Percentiles rank a stretch among this genome's conserved stretches.
Conservation (phyloP, 2,329 filamentous ascomycete genomes). For the Dryadomyces quercus-mongolicae region DNA sequence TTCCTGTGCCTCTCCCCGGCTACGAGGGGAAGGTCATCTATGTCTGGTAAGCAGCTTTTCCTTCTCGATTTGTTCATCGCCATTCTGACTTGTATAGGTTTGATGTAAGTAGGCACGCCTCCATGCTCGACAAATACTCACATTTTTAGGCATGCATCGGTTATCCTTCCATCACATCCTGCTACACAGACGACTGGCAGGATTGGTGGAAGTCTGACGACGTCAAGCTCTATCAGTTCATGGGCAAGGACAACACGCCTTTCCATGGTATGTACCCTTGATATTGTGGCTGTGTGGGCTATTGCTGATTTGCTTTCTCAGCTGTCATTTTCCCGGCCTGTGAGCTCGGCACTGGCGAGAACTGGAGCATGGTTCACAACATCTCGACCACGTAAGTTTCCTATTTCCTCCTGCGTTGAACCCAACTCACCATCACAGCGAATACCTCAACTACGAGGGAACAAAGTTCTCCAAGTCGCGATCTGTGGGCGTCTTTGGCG, state of each 20-base stretch:
- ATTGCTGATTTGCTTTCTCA: background rate
- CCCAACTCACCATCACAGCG: constrained; percentile 19
- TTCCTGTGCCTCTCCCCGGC: constrained; percentile 39
- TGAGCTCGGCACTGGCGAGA: constrained; percentile 70
- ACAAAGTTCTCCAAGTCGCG: constrained; percentile 91
- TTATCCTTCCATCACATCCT: constrained; percentile 89
- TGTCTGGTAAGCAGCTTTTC: constrained; percentile 33
- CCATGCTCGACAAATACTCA: background rate
- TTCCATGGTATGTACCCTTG: constrained; percentile 49
- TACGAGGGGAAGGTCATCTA: constrained; percentile 66
- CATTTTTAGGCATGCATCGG: constrained; percentile 68
- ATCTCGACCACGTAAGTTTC: constrained; percentile 56
- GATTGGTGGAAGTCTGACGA: constrained; percentile 89
- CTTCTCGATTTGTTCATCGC: background rate
- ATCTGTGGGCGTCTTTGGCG: constrained; percentile 83
- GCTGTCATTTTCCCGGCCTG: constrained; percentile 80
- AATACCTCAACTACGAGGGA: constrained; percentile 79
- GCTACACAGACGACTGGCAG: constrained; percentile 74
- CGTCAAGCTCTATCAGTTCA: constrained; percentile 85
- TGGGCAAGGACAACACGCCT: constrained; percentile 76
- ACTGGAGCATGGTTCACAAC: constrained; percentile 83
- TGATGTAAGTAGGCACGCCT: constrained; percentile 1
- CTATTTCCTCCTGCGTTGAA: background rate
- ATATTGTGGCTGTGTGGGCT: no score
- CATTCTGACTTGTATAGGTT: constrained; percentile 2